Evolutionary conservation across 2,329 filamentous ascomycete genomes (phyloP), one percentile per base, ranked within the genome.

Genomic region (Didymella keratinophila): DNA sequence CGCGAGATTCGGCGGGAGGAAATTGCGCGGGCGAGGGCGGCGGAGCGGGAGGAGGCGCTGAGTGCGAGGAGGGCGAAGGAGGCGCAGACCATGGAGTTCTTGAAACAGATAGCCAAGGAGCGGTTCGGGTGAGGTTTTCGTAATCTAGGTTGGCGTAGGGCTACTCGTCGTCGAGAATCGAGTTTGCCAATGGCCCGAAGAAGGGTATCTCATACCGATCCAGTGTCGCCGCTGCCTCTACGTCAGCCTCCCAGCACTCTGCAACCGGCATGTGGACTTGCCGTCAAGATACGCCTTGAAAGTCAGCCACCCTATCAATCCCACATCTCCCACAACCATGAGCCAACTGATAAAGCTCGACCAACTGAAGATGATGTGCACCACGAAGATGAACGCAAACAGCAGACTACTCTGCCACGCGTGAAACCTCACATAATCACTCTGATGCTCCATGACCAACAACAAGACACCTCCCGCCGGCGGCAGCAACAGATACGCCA

Each of bases 391-490:
- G 47, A 85, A 85, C 0, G 91, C 89, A 76, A 97, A 97, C 3
- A 96, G 78, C 70, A 97, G 82, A 63, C 89, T 89, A 7, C 90
- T 91, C 79, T 99, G 95, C 94, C 95, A 99, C 8, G 95, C 95
- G 77, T 99, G 95, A 69, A 98, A 98, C 63, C 95, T 86, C 56
- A 99, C 95, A 78, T 97, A 99, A 79, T 99, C 95, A 73, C 93
- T 97, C 81, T 97, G 95, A 73, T 93, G 87, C 83, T 99, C 95
- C 63, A 94, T 76, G 43, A 98, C 85, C 66, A 99, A 78, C 68
- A 99, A 78, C 65, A 97, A 76, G 25, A 97, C 91, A 3, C 90
- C 91, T 2, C 94, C 95, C 0, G 93, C 83, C 1, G 95, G 95
- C 62, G 95, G 95, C 14, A 96, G 79, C 48, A 90, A 82, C 61